Evolutionary conservation across 768 basidiomycete genomes (phyloP).

Genomic region (Amanita inopinata): DNA sequence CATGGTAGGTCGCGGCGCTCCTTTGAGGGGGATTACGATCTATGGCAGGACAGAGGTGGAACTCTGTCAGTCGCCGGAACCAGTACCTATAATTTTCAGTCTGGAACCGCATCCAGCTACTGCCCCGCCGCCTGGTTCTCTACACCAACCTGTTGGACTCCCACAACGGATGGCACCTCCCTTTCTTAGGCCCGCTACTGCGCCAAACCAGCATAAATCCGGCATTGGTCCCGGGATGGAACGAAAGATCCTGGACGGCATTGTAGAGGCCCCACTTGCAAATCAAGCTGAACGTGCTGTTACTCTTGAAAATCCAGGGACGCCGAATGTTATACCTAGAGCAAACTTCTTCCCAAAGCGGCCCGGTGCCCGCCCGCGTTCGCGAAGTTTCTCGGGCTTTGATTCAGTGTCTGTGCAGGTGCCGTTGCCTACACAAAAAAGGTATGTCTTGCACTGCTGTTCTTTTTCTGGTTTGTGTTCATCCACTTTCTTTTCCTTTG

Average conservation of each 20-base stretch:
- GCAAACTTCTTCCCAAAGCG: constrained; percentile 57
- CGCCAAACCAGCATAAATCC: neutral
- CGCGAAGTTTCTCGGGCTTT: constrained; percentile 72
- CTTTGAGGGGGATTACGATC: constrained; percentile 38
- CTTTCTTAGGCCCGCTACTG: neutral
- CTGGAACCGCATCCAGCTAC: constrained; percentile 31
- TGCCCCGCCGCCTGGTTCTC: constrained; percentile 10
- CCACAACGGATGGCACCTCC: neutral
- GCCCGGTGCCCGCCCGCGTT: constrained; percentile 48
- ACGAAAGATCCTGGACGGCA: too few species aligned
- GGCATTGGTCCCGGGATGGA: too few species aligned
- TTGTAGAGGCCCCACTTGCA: too few species aligned
- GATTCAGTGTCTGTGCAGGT: constrained; percentile 28
- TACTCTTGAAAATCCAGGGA: neutral
- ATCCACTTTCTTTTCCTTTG: neutral
- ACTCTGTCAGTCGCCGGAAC: constrained; percentile 35
- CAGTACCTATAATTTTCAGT: constrained; percentile 54
- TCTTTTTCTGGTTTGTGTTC: constrained; percentile 4
- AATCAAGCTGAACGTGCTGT: neutral
- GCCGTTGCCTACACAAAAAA: constrained; percentile 19
- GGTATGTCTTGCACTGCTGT: constrained; percentile 16
- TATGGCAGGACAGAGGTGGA: constrained; percentile 51
- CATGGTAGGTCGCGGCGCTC: constrained; percentile 7
- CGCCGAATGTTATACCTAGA: constrained; percentile 31
- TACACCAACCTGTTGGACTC: neutral